Percentiles rank a stretch among this genome's conserved stretches.
phyloP scores from a whole-genome alignment of 2,329 filamentous ascomycete genomes.

The Thielaviopsis musarum region DNA sequence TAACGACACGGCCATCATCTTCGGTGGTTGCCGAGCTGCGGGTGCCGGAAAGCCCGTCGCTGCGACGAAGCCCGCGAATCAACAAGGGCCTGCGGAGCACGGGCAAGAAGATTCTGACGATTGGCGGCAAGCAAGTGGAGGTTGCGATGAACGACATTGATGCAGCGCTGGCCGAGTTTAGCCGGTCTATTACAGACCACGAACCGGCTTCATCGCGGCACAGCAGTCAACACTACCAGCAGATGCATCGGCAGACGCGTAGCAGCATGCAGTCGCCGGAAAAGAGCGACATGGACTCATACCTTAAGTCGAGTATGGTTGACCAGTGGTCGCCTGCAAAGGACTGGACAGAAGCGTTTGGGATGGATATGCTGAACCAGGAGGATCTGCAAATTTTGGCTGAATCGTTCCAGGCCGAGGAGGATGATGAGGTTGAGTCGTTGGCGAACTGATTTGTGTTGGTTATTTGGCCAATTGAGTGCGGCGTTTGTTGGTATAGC shows the following conservation, averaged over 20 bases:
- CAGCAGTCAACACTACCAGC: background rate
- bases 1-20: constrained; percentile 18
- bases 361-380: constrained; percentile 3
- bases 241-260: background rate
- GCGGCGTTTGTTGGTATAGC: background rate
- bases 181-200: constrained; percentile 5
- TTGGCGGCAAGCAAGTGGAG: constrained; percentile 6
- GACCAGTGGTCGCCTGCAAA: constrained; percentile 7
- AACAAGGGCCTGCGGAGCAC: constrained; percentile 4
- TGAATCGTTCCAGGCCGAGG: background rate
- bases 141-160: constrained; percentile 11
- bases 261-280: background rate
- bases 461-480: no score
- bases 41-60: constrained; percentile 19
- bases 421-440: background rate
- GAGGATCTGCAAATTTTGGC: background rate
- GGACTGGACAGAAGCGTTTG: constrained; percentile 6
- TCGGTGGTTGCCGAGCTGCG: constrained; percentile 15
- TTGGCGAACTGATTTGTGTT: background rate
- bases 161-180: constrained; percentile 10
- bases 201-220: background rate
- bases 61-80: constrained; percentile 27
- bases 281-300: background rate
- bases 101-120: constrained; percentile 1
- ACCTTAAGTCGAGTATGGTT: constrained; percentile 1